These are phyloP conservation scores for Iberis pinnata DNA, from an alignment of 345 rosid species.

Conservation along the genomic window DNA sequence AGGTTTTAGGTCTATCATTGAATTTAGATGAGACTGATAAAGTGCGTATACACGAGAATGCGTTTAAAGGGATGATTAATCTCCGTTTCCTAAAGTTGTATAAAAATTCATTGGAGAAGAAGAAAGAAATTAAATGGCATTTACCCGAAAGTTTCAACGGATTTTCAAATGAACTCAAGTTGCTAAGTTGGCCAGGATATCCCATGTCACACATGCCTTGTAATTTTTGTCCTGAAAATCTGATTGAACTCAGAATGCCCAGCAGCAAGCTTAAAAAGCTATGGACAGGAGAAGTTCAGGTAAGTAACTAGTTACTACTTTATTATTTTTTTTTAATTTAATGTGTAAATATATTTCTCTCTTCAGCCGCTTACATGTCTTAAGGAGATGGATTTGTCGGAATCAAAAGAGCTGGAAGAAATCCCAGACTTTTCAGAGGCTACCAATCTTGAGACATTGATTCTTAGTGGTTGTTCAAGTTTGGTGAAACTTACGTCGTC, in stretches of 20 bases:
- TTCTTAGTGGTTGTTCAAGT: slow-evolving; percentile 14
- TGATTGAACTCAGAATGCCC: slow-evolving; percentile 16
- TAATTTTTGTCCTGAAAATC: slow-evolving; percentile 3
- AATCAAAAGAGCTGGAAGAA: background rate
- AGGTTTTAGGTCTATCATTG: slow-evolving; percentile 27
- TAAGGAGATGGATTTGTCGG: slow-evolving; percentile 6
- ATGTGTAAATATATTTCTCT: background rate
- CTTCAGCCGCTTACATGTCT: slow-evolving; percentile 5
- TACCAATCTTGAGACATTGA: slow-evolving; percentile 5
- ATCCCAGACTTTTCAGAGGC: slow-evolving; percentile 16
- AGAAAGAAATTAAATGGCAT: slow-evolving; percentile 11
- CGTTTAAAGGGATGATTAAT: slow-evolving; percentile 21
- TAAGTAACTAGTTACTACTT: background rate
- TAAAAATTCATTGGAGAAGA: background rate
- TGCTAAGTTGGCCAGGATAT: slow-evolving; percentile 21
- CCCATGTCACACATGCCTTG: slow-evolving; percentile 23
- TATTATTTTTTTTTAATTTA: background rate
- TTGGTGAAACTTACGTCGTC: slow-evolving; percentile 21
- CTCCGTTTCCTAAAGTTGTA: slow-evolving; percentile 24
- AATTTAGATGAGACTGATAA: background rate
- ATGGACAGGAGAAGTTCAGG: slow-evolving; percentile 12
- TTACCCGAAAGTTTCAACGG: background rate
- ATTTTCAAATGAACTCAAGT: slow-evolving; percentile 10
- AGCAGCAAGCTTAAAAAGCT: slow-evolving; percentile 16
- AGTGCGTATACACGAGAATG: background rate